These are phyloP conservation scores for Suhomyces kunorum DNA, from an alignment of 1,139 yeast species.

Conservation along the genomic window DNA sequence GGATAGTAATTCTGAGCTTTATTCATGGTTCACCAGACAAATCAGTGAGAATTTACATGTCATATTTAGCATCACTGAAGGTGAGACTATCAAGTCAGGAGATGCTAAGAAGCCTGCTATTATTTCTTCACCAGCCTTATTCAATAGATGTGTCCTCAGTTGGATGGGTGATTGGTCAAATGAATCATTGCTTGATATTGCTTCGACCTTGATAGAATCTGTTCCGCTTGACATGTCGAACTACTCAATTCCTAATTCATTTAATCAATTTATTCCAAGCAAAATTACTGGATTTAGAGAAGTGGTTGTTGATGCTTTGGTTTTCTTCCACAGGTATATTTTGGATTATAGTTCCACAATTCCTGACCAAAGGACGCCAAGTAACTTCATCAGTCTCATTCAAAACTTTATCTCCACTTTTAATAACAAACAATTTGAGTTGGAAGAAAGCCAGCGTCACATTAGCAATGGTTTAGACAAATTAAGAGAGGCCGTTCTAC, in stretches of 20 bases:
- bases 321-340: constrained; percentile 44
- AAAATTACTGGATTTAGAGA: constrained; percentile 40
- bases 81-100: constrained; percentile 29
- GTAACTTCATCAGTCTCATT: constrained; percentile 56
- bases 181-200: constrained; percentile 52
- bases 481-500: constrained; percentile 73
- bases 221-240: constrained; percentile 56
- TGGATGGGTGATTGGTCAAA: constrained; percentile 89
- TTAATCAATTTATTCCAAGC: constrained; percentile 18
- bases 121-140: constrained; percentile 83
- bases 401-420: constrained; percentile 49
- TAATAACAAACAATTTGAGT: constrained; percentile 41
- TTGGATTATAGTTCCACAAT: constrained; percentile 17
- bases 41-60: constrained; percentile 78
- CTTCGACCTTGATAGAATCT: constrained; percentile 38
- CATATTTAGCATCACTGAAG: constrained; percentile 71
- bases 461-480: constrained; percentile 73
- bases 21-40: constrained; percentile 71
- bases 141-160: constrained; percentile 84
- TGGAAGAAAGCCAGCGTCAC: constrained; percentile 73
- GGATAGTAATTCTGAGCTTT: constrained; percentile 72
- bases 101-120: constrained; percentile 33
- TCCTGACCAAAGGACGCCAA: constrained; percentile 46
- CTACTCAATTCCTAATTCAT: constrained; percentile 33
- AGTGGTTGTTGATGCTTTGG: constrained; percentile 48